These are phyloP conservation scores for Xylariaceae sp. DNA, from an alignment of 2,329 filamentous ascomycete genomes.

Conservation along the genomic window DNA sequence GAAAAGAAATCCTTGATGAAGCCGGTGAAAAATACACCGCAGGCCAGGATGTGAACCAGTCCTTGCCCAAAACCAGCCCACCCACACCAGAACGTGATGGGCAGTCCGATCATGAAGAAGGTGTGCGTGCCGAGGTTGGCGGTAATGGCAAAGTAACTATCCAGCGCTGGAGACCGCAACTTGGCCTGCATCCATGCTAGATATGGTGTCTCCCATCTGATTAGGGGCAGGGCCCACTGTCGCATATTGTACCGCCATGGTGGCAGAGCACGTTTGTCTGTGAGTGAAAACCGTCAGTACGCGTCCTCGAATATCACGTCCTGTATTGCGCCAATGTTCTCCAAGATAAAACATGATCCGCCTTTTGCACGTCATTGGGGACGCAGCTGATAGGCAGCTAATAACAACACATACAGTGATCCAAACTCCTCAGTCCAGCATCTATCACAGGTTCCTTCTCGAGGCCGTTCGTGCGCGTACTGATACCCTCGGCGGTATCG, in stretches of 20 bases:
- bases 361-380: background rate
- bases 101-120: constrained; percentile 95
- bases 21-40: constrained; percentile 81
- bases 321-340: background rate
- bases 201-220: constrained; percentile 93
- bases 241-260: constrained; percentile 84
- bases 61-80: constrained; percentile 80
- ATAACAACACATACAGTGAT: constrained; percentile 58
- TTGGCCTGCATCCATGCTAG: constrained; percentile 80
- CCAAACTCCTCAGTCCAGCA: constrained; percentile 74
- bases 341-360: constrained; percentile 2
- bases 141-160: constrained; percentile 95
- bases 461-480: constrained; percentile 7
- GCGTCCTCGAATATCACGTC: background rate
- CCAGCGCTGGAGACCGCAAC: constrained; percentile 76
- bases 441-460: constrained; percentile 43
- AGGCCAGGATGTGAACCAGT: constrained; percentile 76
- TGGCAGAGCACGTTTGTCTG: constrained; percentile 80
- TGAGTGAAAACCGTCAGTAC: background rate
- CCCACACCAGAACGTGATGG: constrained; percentile 95
- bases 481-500: constrained; percentile 1
- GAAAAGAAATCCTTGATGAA: constrained; percentile 94
- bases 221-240: constrained; percentile 75
- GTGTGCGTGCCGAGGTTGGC: constrained; percentile 97
- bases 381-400: background rate